phyloP scores from a whole-genome alignment of 2,329 filamentous ascomycete species.

The Sordariomycetes sp. region DNA sequence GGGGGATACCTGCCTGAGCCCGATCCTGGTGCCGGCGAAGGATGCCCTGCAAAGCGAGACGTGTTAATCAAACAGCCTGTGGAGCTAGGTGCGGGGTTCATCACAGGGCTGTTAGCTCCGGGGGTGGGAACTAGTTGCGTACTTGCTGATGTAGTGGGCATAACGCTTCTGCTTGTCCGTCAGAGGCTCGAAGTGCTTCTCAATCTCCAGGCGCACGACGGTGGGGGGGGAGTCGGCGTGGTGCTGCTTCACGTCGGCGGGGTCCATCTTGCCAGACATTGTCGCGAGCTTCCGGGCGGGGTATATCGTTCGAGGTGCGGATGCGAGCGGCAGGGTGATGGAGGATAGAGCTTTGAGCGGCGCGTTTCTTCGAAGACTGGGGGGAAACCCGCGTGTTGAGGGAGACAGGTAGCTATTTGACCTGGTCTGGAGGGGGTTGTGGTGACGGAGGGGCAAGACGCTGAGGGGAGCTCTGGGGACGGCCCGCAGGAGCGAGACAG shows the following conservation, averaged over 20 bases:
- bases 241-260: constrained; percentile 58
- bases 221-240: constrained; percentile 83
- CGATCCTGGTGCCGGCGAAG: constrained; percentile 64
- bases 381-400: neutral
- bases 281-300: constrained; percentile 12
- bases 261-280: constrained; percentile 31
- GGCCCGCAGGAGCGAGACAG: constrained; percentile 8
- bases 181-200: constrained; percentile 78
- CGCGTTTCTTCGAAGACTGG: constrained; percentile 7
- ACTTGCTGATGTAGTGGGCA: constrained; percentile 80
- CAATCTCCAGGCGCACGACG: constrained; percentile 78
- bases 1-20: constrained; percentile 69
- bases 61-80: neutral
- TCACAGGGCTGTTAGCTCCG: neutral
- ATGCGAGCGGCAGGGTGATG: neutral
- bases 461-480: constrained; percentile 10
- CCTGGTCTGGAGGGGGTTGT: neutral
- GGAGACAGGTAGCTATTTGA: neutral
- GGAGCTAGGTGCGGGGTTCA: neutral
- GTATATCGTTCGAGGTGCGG: neutral
- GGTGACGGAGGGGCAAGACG: neutral
- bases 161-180: constrained; percentile 72
- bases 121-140: constrained; percentile 13
- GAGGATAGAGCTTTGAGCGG: neutral
- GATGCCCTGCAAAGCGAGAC: constrained; percentile 41